Conservation (phyloP, 2,329 filamentous ascomycete genomes). For the Teratosphaeria pseudoeucalypti region DNA sequence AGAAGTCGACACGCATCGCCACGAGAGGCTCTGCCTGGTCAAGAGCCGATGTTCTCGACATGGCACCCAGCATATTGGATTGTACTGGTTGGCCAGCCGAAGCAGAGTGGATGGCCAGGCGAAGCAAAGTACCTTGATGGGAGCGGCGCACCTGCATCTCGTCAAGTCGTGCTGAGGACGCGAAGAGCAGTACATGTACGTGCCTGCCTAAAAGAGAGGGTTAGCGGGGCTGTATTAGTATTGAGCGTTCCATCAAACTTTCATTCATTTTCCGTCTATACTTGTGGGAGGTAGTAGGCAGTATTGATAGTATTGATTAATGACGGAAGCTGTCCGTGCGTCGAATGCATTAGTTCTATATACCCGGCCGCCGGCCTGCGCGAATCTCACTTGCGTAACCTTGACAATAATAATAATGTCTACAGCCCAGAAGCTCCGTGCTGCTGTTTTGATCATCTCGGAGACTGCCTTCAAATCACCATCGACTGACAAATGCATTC, state of each 20-base stretch:
- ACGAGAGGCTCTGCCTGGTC: background rate
- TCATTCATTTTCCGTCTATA: too few relatives aligned
- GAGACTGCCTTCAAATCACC: conserved; percentile 78
- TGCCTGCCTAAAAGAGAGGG: background rate
- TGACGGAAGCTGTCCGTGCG: background rate
- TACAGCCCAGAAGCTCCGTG: conserved; percentile 41
- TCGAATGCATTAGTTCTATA: background rate
- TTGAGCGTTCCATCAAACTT: too few relatives aligned
- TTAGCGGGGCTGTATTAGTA: background rate
- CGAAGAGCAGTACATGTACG: background rate
- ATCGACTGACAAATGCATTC: conserved; percentile 63
- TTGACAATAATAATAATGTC: background rate
- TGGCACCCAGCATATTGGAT: background rate
- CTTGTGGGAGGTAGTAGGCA: too few relatives aligned
- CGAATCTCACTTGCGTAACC: background rate
- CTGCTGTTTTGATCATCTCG: conserved; percentile 76
- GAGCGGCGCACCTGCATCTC: background rate
- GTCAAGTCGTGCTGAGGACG: background rate
- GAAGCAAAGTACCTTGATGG: too few relatives aligned
- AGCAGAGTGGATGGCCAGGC: too few relatives aligned
- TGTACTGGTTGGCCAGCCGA: background rate
- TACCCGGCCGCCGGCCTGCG: background rate
- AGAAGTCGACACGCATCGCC: background rate
- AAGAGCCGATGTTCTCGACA: background rate
- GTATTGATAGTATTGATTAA: too few relatives aligned